phyloP scores from a whole-genome alignment of 2,329 filamentous ascomycete species.

The Colletotrichum truncatum region DNA sequence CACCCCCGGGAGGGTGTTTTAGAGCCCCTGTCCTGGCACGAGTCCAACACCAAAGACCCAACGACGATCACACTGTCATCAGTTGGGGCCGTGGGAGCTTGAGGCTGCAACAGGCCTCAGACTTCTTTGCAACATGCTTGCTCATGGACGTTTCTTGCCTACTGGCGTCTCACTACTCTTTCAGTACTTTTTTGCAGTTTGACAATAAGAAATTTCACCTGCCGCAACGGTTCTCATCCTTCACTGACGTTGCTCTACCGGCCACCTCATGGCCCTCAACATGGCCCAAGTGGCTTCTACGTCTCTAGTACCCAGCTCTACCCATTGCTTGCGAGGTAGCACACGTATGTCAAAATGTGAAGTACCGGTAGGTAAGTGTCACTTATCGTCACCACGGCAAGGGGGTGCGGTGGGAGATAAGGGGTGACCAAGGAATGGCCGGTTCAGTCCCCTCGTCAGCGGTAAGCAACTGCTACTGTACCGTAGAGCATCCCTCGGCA shows the following conservation, averaged over 20 bases:
- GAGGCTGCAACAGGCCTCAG: conserved; percentile 27
- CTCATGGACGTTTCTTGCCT: conserved; percentile 1
- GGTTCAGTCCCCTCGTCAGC: too few relatives aligned
- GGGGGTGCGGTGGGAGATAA: not conserved
- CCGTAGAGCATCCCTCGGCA: too few relatives aligned
- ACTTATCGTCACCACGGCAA: not conserved
- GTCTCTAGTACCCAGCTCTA: too few relatives aligned
- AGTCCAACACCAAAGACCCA: conserved; percentile 3
- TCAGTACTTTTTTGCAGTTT: too few relatives aligned
- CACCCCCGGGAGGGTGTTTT: not conserved
- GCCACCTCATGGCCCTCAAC: too few relatives aligned
- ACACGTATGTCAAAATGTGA: too few relatives aligned
- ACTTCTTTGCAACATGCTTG: not conserved
- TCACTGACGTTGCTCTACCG: too few relatives aligned
- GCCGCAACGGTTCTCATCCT: too few relatives aligned
- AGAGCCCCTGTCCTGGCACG: not conserved
- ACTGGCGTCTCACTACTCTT: not conserved
- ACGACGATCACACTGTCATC: conserved; percentile 28
- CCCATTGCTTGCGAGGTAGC: too few relatives aligned
- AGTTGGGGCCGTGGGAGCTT: conserved; percentile 8
- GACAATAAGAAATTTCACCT: too few relatives aligned
- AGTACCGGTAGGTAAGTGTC: not conserved
- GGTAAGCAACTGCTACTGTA: too few relatives aligned
- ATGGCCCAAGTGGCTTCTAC: too few relatives aligned
- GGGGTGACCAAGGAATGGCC: not conserved